Base-by-base conservation (phyloP, 2,329 filamentous ascomycete genomes). In the Aspergillus sp. region DNA sequence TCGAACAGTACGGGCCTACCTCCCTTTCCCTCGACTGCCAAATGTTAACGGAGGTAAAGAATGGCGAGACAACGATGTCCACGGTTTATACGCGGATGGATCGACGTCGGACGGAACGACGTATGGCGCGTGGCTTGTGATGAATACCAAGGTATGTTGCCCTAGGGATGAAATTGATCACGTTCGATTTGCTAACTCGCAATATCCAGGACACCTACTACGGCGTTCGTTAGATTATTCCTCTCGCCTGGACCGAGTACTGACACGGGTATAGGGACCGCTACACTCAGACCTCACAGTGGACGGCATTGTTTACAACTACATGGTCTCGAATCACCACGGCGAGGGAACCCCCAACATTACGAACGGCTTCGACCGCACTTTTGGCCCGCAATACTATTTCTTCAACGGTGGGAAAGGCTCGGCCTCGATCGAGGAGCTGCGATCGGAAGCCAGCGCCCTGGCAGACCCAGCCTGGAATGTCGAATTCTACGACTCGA, bases 241-340 rank as follows among this genome's bases (percentile, higher is more conserved):
- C 11, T 4, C 5, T 6, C 18, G 2, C 11, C 10, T 49, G 31
- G 4, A 10, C 4, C 4, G 3, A 29, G 26, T 18, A 11, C 57
- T 65, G 32, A 56, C 31, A 29, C 26, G 7, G 18, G 26, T 12
- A 18, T 29, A 71, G 69, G 86, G 86, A 0, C 86, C 86, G 0
- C 73, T 85, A 2, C 85, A 88, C 69, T 87, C 85, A 0, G 87
- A 88, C 65, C 73, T 89, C 6, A 81, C 81, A 0, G 86, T 88
- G 0, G 86, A 88, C 64, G 86, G 85, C 0, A 87, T 88, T 51
- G 80, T 88, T 0, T 88, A 88, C 69, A 87, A 89, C 67, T 89
- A 88, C 66, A 82, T 84, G 71, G 81, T 83, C 6, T 85, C 82
- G 0, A 88, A 87, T 60, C 85, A 88, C 63, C 85, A 88, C 56